Evolutionary conservation across 2,329 filamentous ascomycete species (phyloP), one percentile per base, ranked within the genome.

Genomic region (Tolypocladium paradoxum): DNA sequence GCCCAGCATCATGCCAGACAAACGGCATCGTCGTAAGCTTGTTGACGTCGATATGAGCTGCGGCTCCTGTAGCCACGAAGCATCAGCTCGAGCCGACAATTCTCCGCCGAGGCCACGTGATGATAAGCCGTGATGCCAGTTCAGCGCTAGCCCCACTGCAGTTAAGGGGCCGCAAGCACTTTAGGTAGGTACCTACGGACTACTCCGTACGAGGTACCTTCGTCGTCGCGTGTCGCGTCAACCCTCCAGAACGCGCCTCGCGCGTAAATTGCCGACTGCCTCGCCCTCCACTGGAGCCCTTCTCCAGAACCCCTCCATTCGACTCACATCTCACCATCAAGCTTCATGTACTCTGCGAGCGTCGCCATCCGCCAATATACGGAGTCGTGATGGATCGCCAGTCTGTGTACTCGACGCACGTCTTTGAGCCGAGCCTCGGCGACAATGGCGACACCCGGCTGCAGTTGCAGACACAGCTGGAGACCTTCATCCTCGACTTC

Each of bases 401-500:
- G 73, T 90, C 89, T 57, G 84, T 90, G 50, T 96, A 91, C 71
- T 86, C 90, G 5, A 77, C 92, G 61, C 91, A 86, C 64, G 84
- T 96, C 57, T 90, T 89, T 62, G 82, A 83, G 60, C 78, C 84
- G 54, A 82, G 79, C 60, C 79, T 79, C 57, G 81, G 83, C 62
- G 80, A 83, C 40, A 79, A 76, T 55, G 81, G 85, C 59, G 87
- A 91, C 65, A 85, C 81, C 54, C 79, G 85, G 54, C 76, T 82
- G 29, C 82, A 89, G 64, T 76, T 91, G 49, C 89, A 93, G 68
- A 80, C 82, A 55, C 84, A 89, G 65, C 81, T 99, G 56, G 84
- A 93, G 65, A 85, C 90, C 56, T 99, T 99, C 69, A 85, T 99
- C 59, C 82, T 97, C 54, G 88, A 92, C 61, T 99, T 96, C 67